Evolutionary conservation across 2,329 filamentous ascomycete species (phyloP), one percentile per base, ranked within the genome.

Genomic region (Monilinia fructigena): DNA sequence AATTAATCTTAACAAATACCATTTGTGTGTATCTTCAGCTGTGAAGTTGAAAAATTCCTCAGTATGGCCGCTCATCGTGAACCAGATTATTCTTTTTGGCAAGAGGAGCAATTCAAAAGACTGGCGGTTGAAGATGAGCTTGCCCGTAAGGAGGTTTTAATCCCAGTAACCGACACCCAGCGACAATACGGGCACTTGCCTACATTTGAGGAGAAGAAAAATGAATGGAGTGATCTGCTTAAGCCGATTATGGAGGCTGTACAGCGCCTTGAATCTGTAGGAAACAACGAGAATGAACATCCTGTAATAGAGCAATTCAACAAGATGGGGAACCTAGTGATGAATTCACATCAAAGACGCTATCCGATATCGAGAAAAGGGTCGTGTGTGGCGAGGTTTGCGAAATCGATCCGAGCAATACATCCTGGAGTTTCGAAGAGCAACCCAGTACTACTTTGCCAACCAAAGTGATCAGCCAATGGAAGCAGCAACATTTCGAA

Each of bases 281-380:
- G n/a, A 12, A 42, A 59, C 3, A 12, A 23, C 3, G 1, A 2
- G 4, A 26, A 26, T 6, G 20, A 48, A 3, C 7, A n/a, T 10
- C 35, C 31, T 4, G 47, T 59, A 5, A 14, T 28, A 4, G 3
- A 2, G 1, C 56, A 59, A 23, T 61, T 26, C 4, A 38, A 20
- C 4, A 50, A 7, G n/a, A 61, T 61, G 28, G 38, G 31, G 6
- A 26, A 26, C 4, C 16, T 50, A 35, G 18, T 61, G 4, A 14
- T 50, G 58, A 35, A 16, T 12, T 20, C 45, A 38, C 58, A 61
- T 61, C 28, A 50, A 50, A 6, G 20, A 50, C 26, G 10, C 58
- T 2, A 23, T 61, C 14, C 47, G 31, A 10, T 70, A 63, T 65
- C 38, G 70, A 67, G 7, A 72, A 72, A 70, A 66, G 72, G 63